Evolutionary conservation across 345 rosid species (phyloP), one percentile per base, ranked within the genome.

Genomic region (Odontarrhena argentea): DNA sequence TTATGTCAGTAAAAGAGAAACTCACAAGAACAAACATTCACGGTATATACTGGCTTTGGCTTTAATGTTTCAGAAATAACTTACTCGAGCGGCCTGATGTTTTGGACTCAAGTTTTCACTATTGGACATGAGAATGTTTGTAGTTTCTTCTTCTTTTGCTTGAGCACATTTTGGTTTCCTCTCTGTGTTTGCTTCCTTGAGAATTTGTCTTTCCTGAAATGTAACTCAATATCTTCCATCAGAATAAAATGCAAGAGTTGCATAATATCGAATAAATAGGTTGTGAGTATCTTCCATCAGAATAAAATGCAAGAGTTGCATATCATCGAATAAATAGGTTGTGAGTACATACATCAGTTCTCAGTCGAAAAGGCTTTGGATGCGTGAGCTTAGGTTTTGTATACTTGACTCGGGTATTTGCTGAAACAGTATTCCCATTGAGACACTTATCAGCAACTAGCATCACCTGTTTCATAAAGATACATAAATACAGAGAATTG

Each of bases 361-460:
- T 84, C 44, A 94, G 87, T 68, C 99, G 77, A 72, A 94, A 94
- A 41, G 99, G 99, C 81, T 86, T 94, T 51, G 99, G 97, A 84
- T 87, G 81, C 5, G 97, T 94, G 26, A 87, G 82, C 78, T 78
- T 88, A 55, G 93, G 91, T 68, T 87, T 91, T 63, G 60, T 70
- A 47, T 78, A 80, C 79, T 84, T 84, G 56, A 78, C 65, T 13
- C 52, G 43, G 63, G 62, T 68, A 67, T 56, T 74, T 53, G 77
- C 67, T 6, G 69, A 15, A n/a, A 47, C 50, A 35, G 77, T 61
- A 67, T 61, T 78, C 35, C 83, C 83, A 77, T 72, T 84, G 12
- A 65, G 49, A 69, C 71, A 67, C 55, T 72, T 87, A 13, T 61
- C 68, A 40, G 47, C 70, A 65, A 55, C 48, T 76, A 59, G 77